Evolutionary conservation across 1,284 basidiomycete species (phyloP), one percentile per base, ranked within the genome.

Genomic region (Stereum hirsutum): DNA sequence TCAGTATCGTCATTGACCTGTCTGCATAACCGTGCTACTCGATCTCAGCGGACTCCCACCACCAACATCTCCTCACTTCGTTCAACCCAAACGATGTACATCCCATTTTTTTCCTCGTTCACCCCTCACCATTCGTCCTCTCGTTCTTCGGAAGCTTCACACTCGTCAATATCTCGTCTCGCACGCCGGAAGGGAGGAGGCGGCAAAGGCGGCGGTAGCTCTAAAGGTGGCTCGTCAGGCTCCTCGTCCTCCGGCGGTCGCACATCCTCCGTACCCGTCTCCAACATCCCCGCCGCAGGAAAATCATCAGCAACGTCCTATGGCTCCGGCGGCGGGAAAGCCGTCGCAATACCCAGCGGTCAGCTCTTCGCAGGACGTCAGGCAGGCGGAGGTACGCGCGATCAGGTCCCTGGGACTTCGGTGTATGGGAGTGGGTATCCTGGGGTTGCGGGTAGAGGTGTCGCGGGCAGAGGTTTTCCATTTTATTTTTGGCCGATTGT

Each of bases 401-500:
- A 19, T 11, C 11, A 43, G 15, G 44, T 55, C 6, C 55, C 44
- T 37, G 55, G 54, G 4, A 46, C 37, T 23, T 45, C 43, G 54
- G 46, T 48, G 0, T 66, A 68, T 42, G 64, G 64, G 12, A 68
- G 64, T 42, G 65, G 66, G 15, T 69, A 66, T 30, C 64, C 65
- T 23, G 64, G 59, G 6, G 33, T 56, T 1, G 3, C 39, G 1
- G 48, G 50, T 15, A 52, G 50, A 6, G 58, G 61, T 28, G 63
- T 67, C 19, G 2, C 30, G 1, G 58, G 58, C 1, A 53, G 51
- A 0, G 62, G 61, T 0, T 62, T 66, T 45, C 64, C 64, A 11
- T 68, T 66, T 47, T 64, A 59, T 44, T 80, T 76, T 56, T 80
- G 75, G 75, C 78, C 77, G 3, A 47, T 81, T 7, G 65, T 68